These are phyloP conservation scores for Platismatia glauca DNA, from an alignment of 495 filamentous ascomycete genomes.

Conservation along the genomic window DNA sequence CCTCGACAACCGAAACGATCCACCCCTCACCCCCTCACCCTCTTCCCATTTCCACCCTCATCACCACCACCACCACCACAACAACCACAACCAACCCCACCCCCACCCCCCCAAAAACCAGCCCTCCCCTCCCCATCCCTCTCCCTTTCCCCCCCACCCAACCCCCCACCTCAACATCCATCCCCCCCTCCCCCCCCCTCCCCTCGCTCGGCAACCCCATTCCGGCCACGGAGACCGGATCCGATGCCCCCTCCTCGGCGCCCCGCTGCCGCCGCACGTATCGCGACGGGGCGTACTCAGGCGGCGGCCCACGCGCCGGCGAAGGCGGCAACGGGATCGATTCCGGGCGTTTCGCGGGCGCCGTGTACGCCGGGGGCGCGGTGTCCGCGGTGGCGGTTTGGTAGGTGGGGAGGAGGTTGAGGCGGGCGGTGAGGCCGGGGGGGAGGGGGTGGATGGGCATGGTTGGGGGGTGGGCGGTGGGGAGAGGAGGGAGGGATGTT, in stretches of 20 bases:
- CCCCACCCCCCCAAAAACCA: not conserved
- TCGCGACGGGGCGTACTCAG: too few relatives aligned
- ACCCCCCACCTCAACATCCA: not conserved
- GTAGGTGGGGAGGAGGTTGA: too few relatives aligned
- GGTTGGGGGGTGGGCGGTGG: not conserved
- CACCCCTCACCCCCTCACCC: not conserved
- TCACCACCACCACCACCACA: not conserved
- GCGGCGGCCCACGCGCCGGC: too few relatives aligned
- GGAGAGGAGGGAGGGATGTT: not conserved
- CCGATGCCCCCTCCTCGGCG: too few relatives aligned
- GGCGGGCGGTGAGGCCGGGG: not conserved
- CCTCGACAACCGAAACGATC: not conserved
- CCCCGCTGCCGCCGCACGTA: too few relatives aligned
- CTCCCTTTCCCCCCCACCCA: not conserved
- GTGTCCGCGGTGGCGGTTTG: not conserved
- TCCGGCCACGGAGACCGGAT: too few relatives aligned
- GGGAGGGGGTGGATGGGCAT: not conserved
- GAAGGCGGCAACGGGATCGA: not conserved
- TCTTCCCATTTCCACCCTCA: not conserved
- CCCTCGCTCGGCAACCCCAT: too few relatives aligned
- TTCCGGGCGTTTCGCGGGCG: too few relatives aligned
- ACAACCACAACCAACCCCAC: not conserved
- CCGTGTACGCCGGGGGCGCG: slow-evolving; percentile 3
- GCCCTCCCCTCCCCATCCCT: not conserved
- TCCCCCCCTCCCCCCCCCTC: too few relatives aligned